phyloP scores from a whole-genome alignment of 2,329 filamentous ascomycete genomes.

The Hymenoscyphus occultus region DNA sequence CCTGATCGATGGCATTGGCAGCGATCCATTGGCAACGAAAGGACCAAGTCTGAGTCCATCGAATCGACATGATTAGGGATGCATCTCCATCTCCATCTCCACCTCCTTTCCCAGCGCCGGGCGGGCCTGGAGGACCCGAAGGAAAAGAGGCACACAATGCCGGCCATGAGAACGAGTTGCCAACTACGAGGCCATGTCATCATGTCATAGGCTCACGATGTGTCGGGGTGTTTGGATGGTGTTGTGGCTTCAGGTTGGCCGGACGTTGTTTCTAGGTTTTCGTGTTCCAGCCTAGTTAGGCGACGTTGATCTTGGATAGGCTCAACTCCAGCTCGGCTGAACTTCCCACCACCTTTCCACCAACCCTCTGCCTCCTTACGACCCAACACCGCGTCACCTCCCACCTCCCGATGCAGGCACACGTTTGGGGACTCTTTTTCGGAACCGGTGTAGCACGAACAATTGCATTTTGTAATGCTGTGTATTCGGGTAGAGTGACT shows the following conservation, averaged over 20 bases:
- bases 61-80: neutral
- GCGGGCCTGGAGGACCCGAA: neutral
- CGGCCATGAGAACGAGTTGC: neutral
- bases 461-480: neutral
- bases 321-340: neutral
- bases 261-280: conserved; percentile 5
- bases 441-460: neutral
- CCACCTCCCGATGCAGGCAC: neutral
- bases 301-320: neutral
- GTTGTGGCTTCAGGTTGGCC: neutral
- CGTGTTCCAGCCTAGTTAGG: neutral
- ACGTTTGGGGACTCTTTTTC: neutral
- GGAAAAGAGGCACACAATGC: neutral
- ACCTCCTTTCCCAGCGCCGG: too few relatives aligned
- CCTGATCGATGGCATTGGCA: too few relatives aligned
- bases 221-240: neutral
- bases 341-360: neutral
- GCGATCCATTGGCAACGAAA: too few relatives aligned
- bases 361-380: neutral
- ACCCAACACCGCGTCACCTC: neutral
- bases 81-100: too few relatives aligned
- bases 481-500: neutral
- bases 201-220: neutral
- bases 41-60: neutral
- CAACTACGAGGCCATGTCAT: too few relatives aligned